Percentiles rank a stretch among this genome's conserved stretches.
Conservation (phyloP, 805 yeast genomes). For the Yarrowia sp. region DNA sequence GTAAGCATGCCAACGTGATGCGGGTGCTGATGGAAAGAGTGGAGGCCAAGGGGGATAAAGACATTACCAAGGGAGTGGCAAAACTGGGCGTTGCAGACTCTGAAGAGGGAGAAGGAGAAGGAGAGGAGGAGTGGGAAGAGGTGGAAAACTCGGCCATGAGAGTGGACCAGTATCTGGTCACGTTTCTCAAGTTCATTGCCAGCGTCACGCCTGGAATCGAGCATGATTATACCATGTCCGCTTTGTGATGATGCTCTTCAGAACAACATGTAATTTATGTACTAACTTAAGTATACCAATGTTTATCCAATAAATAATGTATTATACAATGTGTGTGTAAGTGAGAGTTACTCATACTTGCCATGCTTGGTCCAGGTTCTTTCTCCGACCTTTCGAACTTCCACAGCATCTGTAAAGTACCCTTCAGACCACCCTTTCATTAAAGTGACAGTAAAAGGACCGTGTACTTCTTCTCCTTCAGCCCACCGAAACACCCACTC, state of each 20-base stretch:
- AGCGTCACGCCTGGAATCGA: constrained; percentile 98
- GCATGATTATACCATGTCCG: constrained; percentile 98
- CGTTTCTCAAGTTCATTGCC: constrained; percentile 89
- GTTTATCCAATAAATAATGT: not conserved
- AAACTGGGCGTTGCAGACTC: constrained; percentile 43
- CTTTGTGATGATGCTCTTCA: constrained; percentile 39
- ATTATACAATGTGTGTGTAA: not conserved
- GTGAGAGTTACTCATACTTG: not conserved
- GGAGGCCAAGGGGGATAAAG: constrained; percentile 41
- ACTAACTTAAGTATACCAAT: not conserved
- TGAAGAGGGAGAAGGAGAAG: constrained; percentile 35
- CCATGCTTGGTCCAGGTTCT: not conserved
- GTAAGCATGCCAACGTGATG: constrained; percentile 95
- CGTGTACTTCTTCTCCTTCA: constrained; percentile 46
- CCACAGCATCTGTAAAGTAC: constrained; percentile 50
- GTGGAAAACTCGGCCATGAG: constrained; percentile 51
- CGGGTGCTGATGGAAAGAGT: constrained; percentile 77
- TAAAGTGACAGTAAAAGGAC: constrained; percentile 50
- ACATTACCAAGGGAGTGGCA: constrained; percentile 43
- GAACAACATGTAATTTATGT: constrained; percentile 7
- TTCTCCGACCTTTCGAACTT: constrained; percentile 40
- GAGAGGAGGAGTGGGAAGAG: constrained; percentile 58
- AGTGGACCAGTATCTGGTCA: constrained; percentile 86
- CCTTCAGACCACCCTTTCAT: constrained; percentile 50
- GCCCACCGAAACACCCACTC: constrained; percentile 54